Evolutionary conservation across 805 yeast genomes (phyloP).

Genomic region (Cyberlindnera japonica): DNA sequence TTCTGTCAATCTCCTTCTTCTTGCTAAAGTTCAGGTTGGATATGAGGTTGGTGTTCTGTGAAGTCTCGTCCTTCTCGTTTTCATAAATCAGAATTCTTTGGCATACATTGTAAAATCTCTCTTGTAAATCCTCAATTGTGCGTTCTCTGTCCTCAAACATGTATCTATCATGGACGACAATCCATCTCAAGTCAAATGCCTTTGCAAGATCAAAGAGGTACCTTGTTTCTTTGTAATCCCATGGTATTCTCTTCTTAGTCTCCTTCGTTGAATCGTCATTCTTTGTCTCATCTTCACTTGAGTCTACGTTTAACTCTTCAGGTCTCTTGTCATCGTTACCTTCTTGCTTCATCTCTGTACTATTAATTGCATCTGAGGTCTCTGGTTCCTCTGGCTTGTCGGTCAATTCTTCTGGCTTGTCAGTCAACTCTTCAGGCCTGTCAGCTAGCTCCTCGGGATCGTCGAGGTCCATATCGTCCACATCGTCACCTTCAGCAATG

Average conservation of each 20-base stretch:
- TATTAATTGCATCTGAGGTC: too few species aligned
- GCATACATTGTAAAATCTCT: conserved; percentile 70
- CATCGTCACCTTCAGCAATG: conserved; percentile 34
- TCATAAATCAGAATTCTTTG: conserved; percentile 47
- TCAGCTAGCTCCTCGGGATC: conserved; percentile 1
- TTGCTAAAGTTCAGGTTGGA: conserved; percentile 67
- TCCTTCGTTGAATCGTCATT: background rate
- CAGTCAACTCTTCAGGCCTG: background rate
- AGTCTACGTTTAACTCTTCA: too few species aligned
- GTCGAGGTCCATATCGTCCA: conserved; percentile 2
- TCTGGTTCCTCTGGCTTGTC: too few species aligned
- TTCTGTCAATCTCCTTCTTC: conserved; percentile 72
- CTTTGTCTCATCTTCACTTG: conserved; percentile 19
- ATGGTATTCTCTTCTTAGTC: conserved; percentile 30
- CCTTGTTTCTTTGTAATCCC: conserved; percentile 77
- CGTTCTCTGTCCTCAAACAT: conserved; percentile 34
- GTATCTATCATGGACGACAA: conserved; percentile 61
- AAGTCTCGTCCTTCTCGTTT: conserved; percentile 36
- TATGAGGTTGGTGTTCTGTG: conserved; percentile 49
- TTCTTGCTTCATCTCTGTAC: too few species aligned
- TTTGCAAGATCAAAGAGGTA: conserved; percentile 72
- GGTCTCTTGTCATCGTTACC: too few species aligned
- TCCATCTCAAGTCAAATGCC: conserved; percentile 53
- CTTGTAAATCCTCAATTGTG: conserved; percentile 76
- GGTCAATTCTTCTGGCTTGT: background rate